These are phyloP conservation scores for Artemisia argyi DNA, from an alignment of 129 eudicot genomes.

Conservation along the genomic window DNA sequence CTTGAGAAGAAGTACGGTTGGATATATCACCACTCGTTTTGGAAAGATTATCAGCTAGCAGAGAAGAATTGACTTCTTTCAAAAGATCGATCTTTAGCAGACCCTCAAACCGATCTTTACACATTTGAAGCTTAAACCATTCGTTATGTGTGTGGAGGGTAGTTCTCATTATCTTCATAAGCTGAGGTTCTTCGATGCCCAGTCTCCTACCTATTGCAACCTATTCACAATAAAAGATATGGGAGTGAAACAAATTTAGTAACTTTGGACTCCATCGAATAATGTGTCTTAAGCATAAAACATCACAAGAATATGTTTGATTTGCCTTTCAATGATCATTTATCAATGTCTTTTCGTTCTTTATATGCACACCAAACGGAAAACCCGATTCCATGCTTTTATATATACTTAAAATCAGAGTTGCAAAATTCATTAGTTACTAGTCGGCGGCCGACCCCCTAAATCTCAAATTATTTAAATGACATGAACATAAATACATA, in stretches of 20 bases:
- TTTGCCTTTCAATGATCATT: too few species aligned
- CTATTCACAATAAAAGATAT: conserved; percentile 31
- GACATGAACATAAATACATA: too few species aligned
- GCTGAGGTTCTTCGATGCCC: conserved; percentile 86
- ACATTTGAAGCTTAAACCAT: conserved; percentile 93
- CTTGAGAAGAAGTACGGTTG: conserved; percentile 68
- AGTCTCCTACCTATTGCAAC: conserved; percentile 85
- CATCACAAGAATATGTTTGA: too few species aligned
- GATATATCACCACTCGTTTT: conserved; percentile 47
- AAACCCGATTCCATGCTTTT: too few species aligned
- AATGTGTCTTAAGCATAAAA: too few species aligned
- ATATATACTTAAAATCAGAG: too few species aligned
- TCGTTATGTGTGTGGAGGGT: conserved; percentile 70
- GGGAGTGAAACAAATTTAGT: neutral
- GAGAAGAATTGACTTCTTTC: conserved; percentile 47
- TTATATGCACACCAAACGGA: too few species aligned
- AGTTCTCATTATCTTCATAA: conserved; percentile 75
- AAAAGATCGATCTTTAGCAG: conserved; percentile 63
- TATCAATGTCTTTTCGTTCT: too few species aligned
- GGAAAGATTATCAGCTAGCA: conserved; percentile 49
- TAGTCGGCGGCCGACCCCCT: too few species aligned
- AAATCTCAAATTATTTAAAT: too few species aligned
- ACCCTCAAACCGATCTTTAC: conserved; percentile 84
- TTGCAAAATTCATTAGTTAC: too few species aligned
- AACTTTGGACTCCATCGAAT: too few species aligned